phyloP scores from a whole-genome alignment of 345 rosid genomes.

The Microcos paniculata region DNA sequence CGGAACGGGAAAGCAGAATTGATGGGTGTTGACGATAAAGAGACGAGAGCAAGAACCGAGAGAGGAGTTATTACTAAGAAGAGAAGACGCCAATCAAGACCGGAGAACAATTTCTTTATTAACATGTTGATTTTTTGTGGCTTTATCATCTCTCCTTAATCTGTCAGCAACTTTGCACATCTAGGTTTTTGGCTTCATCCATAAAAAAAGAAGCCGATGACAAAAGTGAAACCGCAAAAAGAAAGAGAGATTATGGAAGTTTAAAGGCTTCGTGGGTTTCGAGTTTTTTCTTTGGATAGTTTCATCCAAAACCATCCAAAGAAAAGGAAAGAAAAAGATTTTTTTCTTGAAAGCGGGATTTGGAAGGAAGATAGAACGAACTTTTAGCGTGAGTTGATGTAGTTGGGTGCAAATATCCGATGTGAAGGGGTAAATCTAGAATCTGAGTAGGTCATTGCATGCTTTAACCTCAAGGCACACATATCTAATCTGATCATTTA shows the following conservation, averaged over 20 bases:
- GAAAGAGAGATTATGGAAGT: background rate
- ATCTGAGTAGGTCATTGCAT: background rate
- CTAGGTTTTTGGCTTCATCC: slow-evolving; percentile 2
- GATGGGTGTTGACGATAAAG: slow-evolving; percentile 17
- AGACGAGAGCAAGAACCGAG: slow-evolving; percentile 29
- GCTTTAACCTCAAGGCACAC: background rate
- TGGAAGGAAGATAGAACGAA: slow-evolving; percentile 5
- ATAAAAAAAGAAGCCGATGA: background rate
- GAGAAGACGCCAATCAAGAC: slow-evolving; percentile 50
- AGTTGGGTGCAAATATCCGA: background rate
- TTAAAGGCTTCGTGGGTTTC: background rate
- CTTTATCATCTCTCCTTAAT: background rate
- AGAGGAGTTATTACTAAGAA: slow-evolving; percentile 27
- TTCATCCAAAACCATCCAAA: no score
- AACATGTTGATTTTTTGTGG: slow-evolving; percentile 23
- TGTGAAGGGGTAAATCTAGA: background rate
- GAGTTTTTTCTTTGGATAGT: background rate
- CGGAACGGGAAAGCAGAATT: slow-evolving; percentile 25
- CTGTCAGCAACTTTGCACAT: background rate
- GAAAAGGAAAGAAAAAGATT: no score
- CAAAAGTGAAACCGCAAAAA: background rate
- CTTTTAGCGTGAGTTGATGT: slow-evolving; percentile 3
- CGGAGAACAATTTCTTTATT: slow-evolving; percentile 30
- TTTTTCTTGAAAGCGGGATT: background rate
- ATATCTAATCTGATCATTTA: background rate